Base-by-base conservation (phyloP, 2,329 filamentous ascomycete species). In the Hypoxylon sp. region DNA sequence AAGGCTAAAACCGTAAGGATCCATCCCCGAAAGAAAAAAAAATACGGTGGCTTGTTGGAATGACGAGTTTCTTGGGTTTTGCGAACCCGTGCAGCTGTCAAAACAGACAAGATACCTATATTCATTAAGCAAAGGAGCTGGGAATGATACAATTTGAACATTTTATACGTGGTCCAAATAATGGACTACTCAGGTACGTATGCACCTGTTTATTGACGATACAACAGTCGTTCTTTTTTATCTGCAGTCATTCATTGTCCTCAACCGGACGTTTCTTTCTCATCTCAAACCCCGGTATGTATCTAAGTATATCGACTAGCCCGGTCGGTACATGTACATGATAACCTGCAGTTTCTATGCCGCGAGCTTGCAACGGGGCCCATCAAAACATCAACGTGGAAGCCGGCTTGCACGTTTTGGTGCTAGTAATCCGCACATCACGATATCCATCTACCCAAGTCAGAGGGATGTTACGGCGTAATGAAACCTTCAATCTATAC, bases 41-140 rank as follows among this genome's bases (percentile, higher is more conserved):
- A 57, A 49, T 51, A 59, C 42, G 56, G 52, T 59, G 56, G 56
- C 53, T 59, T 54, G 53, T 57, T 59, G 56, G 56, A 59, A 59
- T 59, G 56, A 59, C 53, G 52, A 59, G 47, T 56, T 51, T 51
- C 40, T 49, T 48, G 38, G 38, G 42, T n/a, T 26, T 9, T 42
- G 19, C 50, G 48, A 51, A 51, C 46, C 36, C 43, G 25, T 45
- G 11, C n/a, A 32, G 13, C 23, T 26, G 15, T 34, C 20, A 25
- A 5, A 9, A 21, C 20, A 13, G 32, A 21, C 17, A 7, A 31
- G n/a, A 29, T 32, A 23, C 19, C 19, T 32, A 13, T 9, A 12
- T 29, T 44, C n/a, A n/a, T n/a, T n/a, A n/a, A n/a, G n/a, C n/a
- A n/a, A n/a, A n/a, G n/a, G n/a, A n/a, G n/a, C n/a, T n/a, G n/a